Conservation (phyloP, 2,329 filamentous ascomycete genomes). For the Cercospora sp. region DNA sequence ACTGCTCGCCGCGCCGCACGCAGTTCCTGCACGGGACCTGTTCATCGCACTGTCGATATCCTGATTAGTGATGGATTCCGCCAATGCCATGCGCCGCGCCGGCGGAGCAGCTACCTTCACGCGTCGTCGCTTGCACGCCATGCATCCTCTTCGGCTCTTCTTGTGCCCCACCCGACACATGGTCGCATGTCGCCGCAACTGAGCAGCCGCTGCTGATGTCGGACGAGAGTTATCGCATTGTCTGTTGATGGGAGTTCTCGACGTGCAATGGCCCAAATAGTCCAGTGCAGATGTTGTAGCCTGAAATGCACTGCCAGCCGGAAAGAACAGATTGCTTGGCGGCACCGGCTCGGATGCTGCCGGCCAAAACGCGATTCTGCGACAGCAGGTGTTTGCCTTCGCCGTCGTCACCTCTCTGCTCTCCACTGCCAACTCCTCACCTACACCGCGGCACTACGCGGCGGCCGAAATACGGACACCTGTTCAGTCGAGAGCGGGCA, state of each 20-base stretch:
- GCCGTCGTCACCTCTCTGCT: too few species aligned
- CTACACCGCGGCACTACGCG: too few species aligned
- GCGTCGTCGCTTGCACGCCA: constrained; percentile 20
- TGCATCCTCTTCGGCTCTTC: constrained; percentile 19
- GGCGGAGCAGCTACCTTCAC: constrained; percentile 14
- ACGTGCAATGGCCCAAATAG: background rate
- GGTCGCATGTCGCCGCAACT: background rate
- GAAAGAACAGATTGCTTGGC: background rate
- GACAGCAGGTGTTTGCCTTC: too few species aligned
- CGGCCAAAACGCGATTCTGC: background rate
- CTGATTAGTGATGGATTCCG: too few species aligned
- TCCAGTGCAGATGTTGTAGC: background rate
- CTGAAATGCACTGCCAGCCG: background rate
- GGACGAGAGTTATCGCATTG: background rate
- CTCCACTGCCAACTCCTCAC: too few species aligned
- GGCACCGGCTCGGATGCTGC: background rate
- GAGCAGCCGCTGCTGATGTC: background rate
- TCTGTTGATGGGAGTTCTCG: background rate
- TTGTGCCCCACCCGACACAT: constrained; percentile 23
- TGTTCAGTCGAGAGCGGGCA: too few species aligned
- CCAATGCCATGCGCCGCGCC: too few species aligned
- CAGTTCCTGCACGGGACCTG: constrained; percentile 21
- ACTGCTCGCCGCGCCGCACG: constrained; percentile 18
- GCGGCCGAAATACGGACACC: too few species aligned
- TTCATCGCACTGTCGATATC: constrained; percentile 16